Evolutionary conservation across 1,284 basidiomycete species (phyloP), one percentile per base, ranked within the genome.

Genomic region (Ceratobasidium sp.): DNA sequence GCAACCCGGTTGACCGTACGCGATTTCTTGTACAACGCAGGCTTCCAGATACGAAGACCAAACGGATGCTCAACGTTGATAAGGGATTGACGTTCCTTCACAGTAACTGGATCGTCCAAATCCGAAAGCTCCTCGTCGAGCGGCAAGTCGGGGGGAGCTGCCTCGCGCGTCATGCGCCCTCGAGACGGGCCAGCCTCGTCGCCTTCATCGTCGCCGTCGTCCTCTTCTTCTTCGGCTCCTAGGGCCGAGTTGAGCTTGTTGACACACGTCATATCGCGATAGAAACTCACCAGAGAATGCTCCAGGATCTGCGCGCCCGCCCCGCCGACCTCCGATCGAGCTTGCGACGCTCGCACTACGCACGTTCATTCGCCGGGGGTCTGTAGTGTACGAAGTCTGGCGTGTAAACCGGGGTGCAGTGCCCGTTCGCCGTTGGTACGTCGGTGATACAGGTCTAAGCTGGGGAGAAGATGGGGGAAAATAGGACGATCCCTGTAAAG

Each of bases 31-130:
- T 99, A 99, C 73, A 99, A 86, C 0, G 98, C 98, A 15, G 98
- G 98, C 85, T 99, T 99, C 98, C 98, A 99, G 83, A 99, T 99
- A 62, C 96, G 98, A 80, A 99, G 89, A 88, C 98, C 98, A 85
- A 99, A 99, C 7, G 98, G 98, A 85, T 99, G 98, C 84, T 98
- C 96, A 83, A 98, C 96, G 86, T 99, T 99, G 85, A 99, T 98
- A 81, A 97, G 93, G 64, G 98, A 98, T 84, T 99, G 98, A 42
- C 98, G 92, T 82, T 99, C 97, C 85, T 94, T 96, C 81, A 99
- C 87, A 0, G 97, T 99, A 82, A 99, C 96, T 50, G 94, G 95
- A 81, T 98, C 96, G 48, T 91, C 92, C n/a, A 66, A 44, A 50
- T 77, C 77, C n/a, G 77, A 69, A 7, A 61, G 15, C 66, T 77